Evolutionary conservation across 495 filamentous ascomycete genomes (phyloP).

Genomic region (Staphylotrichum tortipilum): DNA sequence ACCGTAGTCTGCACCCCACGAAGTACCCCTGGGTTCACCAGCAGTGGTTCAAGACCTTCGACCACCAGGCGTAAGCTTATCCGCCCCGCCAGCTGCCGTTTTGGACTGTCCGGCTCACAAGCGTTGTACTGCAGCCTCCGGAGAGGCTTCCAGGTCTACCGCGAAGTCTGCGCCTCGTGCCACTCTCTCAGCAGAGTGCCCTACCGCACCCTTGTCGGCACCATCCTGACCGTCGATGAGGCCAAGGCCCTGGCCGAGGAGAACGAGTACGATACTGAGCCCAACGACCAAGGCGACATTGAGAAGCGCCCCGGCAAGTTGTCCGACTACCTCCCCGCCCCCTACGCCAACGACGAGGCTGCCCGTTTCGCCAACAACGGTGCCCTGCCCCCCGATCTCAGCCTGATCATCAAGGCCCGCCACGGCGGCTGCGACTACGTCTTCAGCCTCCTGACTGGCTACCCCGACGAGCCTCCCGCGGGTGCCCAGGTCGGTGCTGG

Average conservation of each 20-base stretch:
- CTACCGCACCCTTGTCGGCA: constrained; percentile 87
- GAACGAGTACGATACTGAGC: constrained; percentile 96
- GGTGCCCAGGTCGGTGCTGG: constrained; percentile 72
- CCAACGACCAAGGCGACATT: constrained; percentile 95
- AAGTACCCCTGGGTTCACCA: constrained; percentile 93
- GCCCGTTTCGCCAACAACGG: constrained; percentile 97
- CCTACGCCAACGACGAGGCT: constrained; percentile 98
- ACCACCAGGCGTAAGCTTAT: constrained; percentile 78
- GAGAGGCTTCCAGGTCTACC: constrained; percentile 99
- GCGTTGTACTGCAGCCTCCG: constrained; percentile 58
- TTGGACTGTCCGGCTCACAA: constrained; percentile 1
- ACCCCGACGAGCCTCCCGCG: constrained; percentile 91
- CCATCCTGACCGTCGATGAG: constrained; percentile 90
- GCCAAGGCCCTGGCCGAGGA: constrained; percentile 95
- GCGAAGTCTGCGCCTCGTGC: constrained; percentile 94
- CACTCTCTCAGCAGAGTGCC: constrained; percentile 93
- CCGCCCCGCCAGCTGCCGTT: neutral
- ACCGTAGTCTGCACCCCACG: constrained; percentile 73
- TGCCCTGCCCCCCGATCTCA: constrained; percentile 94
- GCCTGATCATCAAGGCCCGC: constrained; percentile 92
- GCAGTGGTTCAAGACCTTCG: constrained; percentile 87
- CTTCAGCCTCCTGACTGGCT: constrained; percentile 94
- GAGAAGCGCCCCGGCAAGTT: constrained; percentile 97
- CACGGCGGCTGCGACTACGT: constrained; percentile 99
- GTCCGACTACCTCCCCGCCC: constrained; percentile 88